Conservation (phyloP, 2,329 filamentous ascomycete species). For the Aspergillus cejpii region DNA sequence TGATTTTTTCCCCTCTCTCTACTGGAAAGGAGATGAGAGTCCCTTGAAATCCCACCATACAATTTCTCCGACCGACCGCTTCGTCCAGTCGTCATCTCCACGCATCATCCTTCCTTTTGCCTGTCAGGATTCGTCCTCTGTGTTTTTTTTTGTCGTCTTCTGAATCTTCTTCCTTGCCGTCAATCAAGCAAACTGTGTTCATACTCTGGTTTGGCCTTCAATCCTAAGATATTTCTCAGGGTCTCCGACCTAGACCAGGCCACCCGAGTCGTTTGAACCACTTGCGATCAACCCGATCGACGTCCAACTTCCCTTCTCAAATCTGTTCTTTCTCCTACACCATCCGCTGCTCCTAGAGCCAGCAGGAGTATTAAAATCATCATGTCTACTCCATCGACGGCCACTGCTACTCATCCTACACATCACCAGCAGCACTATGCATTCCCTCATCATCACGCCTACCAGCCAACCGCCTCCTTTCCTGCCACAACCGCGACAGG, state of each 20-base stretch:
- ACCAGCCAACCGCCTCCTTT: constrained; percentile 50
- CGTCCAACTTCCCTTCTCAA: constrained; percentile 8
- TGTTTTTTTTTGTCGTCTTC: constrained; percentile 7
- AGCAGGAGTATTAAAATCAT: constrained; percentile 24
- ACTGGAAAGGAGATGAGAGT: constrained; percentile 7
- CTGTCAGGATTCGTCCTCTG: constrained; percentile 1
- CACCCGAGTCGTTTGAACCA: constrained; percentile 14
- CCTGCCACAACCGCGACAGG: constrained; percentile 42
- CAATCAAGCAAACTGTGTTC: constrained; percentile 1
- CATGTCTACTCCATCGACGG: constrained; percentile 79
- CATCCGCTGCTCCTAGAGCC: constrained; percentile 25
- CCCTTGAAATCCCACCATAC: constrained; percentile 5
- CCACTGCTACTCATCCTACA: constrained; percentile 64
- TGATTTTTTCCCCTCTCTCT: neutral
- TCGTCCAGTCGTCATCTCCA: constrained; percentile 20
- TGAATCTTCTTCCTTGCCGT: constrained; percentile 2
- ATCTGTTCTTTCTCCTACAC: constrained; percentile 10
- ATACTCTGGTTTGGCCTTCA: neutral
- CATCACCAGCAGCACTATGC: constrained; percentile 55
- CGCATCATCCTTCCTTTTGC: constrained; percentile 14
- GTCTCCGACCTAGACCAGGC: constrained; percentile 14
- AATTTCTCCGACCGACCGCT: constrained; percentile 22
- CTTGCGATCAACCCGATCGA: constrained; percentile 14
- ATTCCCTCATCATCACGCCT: constrained; percentile 53
- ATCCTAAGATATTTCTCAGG: constrained; percentile 4